A percentile compares a stretch with the other conserved stretches of the same genome.
These are phyloP conservation scores for Talaromyces stipitatus DNA, from an alignment of 495 filamentous ascomycete genomes.

Conservation along the genomic window DNA sequence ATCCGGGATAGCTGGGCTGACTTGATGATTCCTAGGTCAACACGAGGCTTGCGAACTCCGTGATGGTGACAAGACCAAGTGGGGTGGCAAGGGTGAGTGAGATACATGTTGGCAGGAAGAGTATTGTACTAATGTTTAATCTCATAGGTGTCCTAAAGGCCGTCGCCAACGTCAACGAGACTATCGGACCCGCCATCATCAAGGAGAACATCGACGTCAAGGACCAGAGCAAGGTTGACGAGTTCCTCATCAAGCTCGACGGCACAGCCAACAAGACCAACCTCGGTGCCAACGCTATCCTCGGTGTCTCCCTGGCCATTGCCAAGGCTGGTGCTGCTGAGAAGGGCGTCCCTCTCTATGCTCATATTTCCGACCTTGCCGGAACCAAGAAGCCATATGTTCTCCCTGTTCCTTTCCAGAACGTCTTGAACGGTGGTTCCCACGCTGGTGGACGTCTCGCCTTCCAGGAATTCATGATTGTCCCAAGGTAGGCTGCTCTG, in stretches of 20 bases:
- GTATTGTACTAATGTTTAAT: slow-evolving; percentile 14
- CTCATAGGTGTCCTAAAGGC: slow-evolving; percentile 76
- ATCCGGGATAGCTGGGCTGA: neutral
- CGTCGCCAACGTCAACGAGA: slow-evolving; percentile 90
- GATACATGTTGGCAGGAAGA: slow-evolving; percentile 9
- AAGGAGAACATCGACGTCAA: slow-evolving; percentile 92
- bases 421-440: slow-evolving; percentile 98
- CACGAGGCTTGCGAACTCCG: slow-evolving; percentile 98
- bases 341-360: slow-evolving; percentile 96
- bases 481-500: slow-evolving; percentile 57
- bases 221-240: slow-evolving; percentile 89
- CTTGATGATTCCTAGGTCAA: slow-evolving; percentile 54
- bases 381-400: slow-evolving; percentile 99
- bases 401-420: slow-evolving; percentile 98
- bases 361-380: slow-evolving; percentile 95
- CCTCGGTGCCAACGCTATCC: slow-evolving; percentile 96
- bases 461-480: slow-evolving; percentile 99
- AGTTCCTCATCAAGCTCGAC: slow-evolving; percentile 93
- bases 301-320: slow-evolving; percentile 91
- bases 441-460: slow-evolving; percentile 97
- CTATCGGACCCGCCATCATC: slow-evolving; percentile 87
- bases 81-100: slow-evolving; percentile 79
- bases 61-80: slow-evolving; percentile 95
- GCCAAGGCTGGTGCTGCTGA: slow-evolving; percentile 98
- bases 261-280: slow-evolving; percentile 96